Evolutionary conservation across 352 stramenopile genomes (phyloP), one percentile per base, ranked within the genome.

Genomic region (Nannochloropsis limnetica): DNA sequence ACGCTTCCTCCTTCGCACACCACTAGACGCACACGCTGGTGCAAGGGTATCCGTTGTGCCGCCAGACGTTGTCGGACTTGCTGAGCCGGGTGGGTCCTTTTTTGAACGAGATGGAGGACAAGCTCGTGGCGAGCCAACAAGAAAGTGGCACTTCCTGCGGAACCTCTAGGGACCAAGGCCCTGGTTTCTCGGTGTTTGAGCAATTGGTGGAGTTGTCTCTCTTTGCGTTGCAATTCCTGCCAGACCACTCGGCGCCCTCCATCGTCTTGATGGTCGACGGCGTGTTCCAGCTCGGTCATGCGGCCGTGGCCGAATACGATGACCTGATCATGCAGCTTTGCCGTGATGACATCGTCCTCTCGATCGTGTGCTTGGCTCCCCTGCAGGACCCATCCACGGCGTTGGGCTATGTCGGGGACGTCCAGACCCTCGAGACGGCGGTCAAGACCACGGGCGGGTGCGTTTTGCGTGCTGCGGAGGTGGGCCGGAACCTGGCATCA

Each of bases 341-440:
- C 61, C 61, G 61, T 22, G 61, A 74, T 29, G 61, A 74, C 61
- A 74, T 74, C 15, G 61, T 74, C n/a, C 61, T 74, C n/a, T 74
- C 61, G 25, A 29, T 74, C 25, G n/a, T 74, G n/a, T 74, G 61
- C 8, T 11, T 74, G 3, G 61, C 61, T 29, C 61, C 61, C 3
- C 61, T 74, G n/a, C 61, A 27, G 25, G 61, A 74, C 15, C 61
- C 11, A 74, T 31, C n/a, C n/a, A 74, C 61, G 61, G 61, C 61
- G 3, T 29, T 74, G 25, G 61, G 61, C 61, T 74, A 74, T 28
- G 20, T 74, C 22, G 61, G 61, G 11, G 61, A 74, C 61, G 6
- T 74, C 25, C n/a, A 31, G 25, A 29, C n/a, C 11, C 61, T 74
- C n/a, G 61, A 74, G 25, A 74, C 15, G 5, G 61, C 25, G n/a